A percentile compares a stretch with the other conserved stretches of the same genome.
Conservation (phyloP, 2,329 filamentous ascomycete species). For the Alternaria metachromatica region DNA sequence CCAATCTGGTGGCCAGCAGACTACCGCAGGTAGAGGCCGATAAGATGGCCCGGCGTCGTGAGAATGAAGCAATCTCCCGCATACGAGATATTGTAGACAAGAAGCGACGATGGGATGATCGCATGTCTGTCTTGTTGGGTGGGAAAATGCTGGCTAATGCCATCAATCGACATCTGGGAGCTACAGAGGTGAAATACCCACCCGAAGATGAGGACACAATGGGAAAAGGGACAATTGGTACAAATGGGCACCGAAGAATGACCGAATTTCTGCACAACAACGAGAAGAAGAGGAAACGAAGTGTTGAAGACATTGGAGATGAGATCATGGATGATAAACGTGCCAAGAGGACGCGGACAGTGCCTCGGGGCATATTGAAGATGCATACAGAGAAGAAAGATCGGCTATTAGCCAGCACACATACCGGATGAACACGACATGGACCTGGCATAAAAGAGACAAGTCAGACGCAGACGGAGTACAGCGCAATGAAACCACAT, state of each 20-base stretch:
- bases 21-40: background rate
- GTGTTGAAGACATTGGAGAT: background rate
- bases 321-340: background rate
- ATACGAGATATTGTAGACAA: background rate
- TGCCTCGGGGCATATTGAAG: background rate
- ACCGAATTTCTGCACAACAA: background rate
- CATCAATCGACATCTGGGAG: background rate
- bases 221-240: background rate
- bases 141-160: background rate
- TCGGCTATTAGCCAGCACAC: background rate
- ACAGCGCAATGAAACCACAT: background rate
- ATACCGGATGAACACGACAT: background rate
- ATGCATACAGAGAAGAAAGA: background rate
- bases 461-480: background rate
- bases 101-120: background rate
- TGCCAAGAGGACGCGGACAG: background rate
- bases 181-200: background rate
- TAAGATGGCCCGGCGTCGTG: background rate
- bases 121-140: background rate
- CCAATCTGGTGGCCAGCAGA: background rate
- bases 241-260: background rate
- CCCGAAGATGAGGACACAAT: background rate
- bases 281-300: background rate
- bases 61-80: accelerated
- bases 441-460: background rate